Evolutionary conservation across 2,329 filamentous ascomycete genomes (phyloP).

Genomic region (Pezicula neosporulosa): DNA sequence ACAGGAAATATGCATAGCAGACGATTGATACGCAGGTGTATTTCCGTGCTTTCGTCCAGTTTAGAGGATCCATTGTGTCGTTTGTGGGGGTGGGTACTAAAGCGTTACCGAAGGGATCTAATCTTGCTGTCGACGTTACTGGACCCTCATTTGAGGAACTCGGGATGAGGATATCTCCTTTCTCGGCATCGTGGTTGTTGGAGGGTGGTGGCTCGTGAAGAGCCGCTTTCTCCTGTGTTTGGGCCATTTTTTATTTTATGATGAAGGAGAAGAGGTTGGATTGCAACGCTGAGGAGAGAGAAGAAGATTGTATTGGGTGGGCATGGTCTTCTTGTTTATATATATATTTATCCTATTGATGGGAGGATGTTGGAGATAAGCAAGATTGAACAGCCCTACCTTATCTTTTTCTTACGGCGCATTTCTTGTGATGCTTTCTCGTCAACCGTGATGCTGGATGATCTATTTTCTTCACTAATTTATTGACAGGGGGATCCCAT

Average conservation of each 20-base stretch:
- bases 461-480: too few relatives aligned
- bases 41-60: slow-evolving; percentile 46
- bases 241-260: too few relatives aligned
- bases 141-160: neutral
- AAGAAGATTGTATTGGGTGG: neutral
- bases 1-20: slow-evolving; percentile 46
- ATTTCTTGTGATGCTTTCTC: neutral
- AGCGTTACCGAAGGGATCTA: slow-evolving; percentile 24
- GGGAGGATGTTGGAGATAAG: too few relatives aligned
- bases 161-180: neutral
- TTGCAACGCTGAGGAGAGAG: neutral
- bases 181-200: neutral
- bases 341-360: too few relatives aligned
- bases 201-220: neutral
- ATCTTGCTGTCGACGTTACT: neutral
- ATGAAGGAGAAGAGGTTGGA: neutral
- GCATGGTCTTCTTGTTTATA: too few relatives aligned
- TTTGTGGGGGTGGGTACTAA: slow-evolving; percentile 38
- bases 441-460: too few relatives aligned
- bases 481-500: too few relatives aligned
- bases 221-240: too few relatives aligned
- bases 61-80: slow-evolving; percentile 50
- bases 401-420: neutral
- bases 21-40: slow-evolving; percentile 46
- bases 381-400: neutral